A percentile compares a stretch with the other conserved stretches of the same genome.
These are phyloP conservation scores for Arthroderma uncinatum DNA, from an alignment of 2,329 filamentous ascomycete genomes.

Conservation along the genomic window DNA sequence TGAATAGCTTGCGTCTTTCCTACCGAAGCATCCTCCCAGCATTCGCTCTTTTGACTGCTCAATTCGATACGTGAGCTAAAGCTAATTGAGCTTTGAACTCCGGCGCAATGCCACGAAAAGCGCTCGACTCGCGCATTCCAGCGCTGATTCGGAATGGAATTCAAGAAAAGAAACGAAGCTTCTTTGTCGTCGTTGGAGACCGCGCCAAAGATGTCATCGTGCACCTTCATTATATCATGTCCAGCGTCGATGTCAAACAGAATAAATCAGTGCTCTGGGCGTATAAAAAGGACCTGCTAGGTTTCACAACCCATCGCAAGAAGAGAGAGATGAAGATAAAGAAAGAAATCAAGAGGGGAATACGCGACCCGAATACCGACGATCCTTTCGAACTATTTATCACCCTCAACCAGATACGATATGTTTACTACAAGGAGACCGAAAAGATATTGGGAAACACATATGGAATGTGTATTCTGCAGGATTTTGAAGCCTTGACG, in stretches of 20 bases:
- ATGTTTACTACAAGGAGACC: constrained; percentile 99
- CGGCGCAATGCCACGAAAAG: constrained; percentile 35
- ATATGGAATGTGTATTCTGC: constrained; percentile 94
- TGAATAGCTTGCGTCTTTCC: neutral
- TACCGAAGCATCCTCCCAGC: neutral
- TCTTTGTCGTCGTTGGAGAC: constrained; percentile 94
- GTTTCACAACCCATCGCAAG: constrained; percentile 91
- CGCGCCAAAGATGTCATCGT: constrained; percentile 94
- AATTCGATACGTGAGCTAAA: neutral
- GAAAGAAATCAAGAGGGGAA: constrained; percentile 91
- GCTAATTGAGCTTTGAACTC: neutral
- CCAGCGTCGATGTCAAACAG: constrained; percentile 77
- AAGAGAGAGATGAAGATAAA: constrained; percentile 98
- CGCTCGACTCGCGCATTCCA: constrained; percentile 77
- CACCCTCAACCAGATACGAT: constrained; percentile 90
- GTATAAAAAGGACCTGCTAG: constrained; percentile 94
- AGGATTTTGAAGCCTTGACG: constrained; percentile 95
- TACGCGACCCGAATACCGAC: constrained; percentile 80
- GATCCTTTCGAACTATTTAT: constrained; percentile 97
- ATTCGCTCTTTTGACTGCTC: neutral
- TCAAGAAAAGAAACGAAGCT: constrained; percentile 91
- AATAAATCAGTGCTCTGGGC: constrained; percentile 97
- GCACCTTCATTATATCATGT: constrained; percentile 85
- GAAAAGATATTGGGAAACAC: constrained; percentile 98
- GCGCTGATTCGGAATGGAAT: constrained; percentile 84